phyloP scores from a whole-genome alignment of 1,284 basidiomycete genomes.

The Cystobasidium sp. region DNA sequence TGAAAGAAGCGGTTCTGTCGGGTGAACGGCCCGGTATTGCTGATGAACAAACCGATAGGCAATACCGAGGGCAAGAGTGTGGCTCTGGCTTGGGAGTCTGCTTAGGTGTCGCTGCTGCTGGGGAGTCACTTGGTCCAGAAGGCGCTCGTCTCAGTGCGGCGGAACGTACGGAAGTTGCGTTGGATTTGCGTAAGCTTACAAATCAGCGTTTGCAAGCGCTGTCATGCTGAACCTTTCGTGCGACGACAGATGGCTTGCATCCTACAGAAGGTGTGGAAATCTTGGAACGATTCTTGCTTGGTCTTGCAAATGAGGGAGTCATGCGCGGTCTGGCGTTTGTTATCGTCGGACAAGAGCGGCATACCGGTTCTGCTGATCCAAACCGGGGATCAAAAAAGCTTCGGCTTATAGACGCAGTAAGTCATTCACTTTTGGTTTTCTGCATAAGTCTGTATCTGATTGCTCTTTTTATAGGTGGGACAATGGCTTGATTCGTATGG shows the following conservation, averaged over 20 bases:
- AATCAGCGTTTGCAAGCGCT: conserved; percentile 48
- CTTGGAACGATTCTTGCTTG: conserved; percentile 83
- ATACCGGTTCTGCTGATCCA: conserved; percentile 83
- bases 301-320: conserved; percentile 56
- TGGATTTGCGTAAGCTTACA: conserved; percentile 63
- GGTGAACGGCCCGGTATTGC: conserved; percentile 47
- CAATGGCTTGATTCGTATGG: neutral
- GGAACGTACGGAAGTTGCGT: conserved; percentile 76
- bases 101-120: conserved; percentile 70
- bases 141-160: conserved; percentile 66
- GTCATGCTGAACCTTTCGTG: conserved; percentile 62
- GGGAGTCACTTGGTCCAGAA: conserved; percentile 47
- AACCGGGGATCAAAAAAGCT: conserved; percentile 77
- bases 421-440: conserved; percentile 69
- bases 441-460: conserved; percentile 63
- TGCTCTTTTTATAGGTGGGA: neutral
- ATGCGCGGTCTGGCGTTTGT: conserved; percentile 69
- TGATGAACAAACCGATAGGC: conserved; percentile 65
- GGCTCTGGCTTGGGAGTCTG: conserved; percentile 82
- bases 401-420: conserved; percentile 78
- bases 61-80: conserved; percentile 72
- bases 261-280: conserved; percentile 89
- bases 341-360: conserved; percentile 93
- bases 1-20: conserved; percentile 71
- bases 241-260: conserved; percentile 68